Evolutionary conservation across 305 asterid species (phyloP), one percentile per base, ranked within the genome.

Genomic region (Fraxinus latifolia): DNA sequence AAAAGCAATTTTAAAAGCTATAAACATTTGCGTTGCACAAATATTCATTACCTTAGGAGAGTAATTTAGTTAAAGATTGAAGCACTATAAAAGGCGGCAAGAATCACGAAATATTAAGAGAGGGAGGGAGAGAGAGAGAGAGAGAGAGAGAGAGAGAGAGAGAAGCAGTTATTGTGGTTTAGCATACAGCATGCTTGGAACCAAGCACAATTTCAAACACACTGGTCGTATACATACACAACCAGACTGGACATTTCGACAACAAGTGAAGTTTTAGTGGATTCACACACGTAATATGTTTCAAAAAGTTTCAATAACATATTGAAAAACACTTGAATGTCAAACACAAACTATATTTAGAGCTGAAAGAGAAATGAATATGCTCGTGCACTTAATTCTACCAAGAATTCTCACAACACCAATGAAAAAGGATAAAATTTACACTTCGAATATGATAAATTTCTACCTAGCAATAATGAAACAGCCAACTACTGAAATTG

Each of bases 401-500:
- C 7, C 44, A 21, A 75, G 65, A 42, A 77, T 1, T 72, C 32
- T 39, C 47, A 68, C 29, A 74, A 0, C 62, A 60, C 6, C 2
- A 29, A 77, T 21, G 74, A 67, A 34, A 7, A 47, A 25, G 1
- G 75, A 75, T 7, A 47, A 65, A 71, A 70, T 55, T 62, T 60
- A 81, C 11, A 79, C 75, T 21, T 17, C 3, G 36, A 8, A 74
- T 31, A 21, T 17, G 44, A 82, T 60, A 85, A 34, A 50, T 27
- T 47, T 15, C 44, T 17, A 44, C 19, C 44, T 72, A 19, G 55
- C 76, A 76, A 25, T 25, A 34, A 80, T 78, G 83, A 70, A 15
- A 84, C 50, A 81, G 77, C 77, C 67, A 68, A 82, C 83, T 74
- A 74, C 42, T 81, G 47, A 19, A 77, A 50, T 78, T 47, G 39